A percentile compares a stretch with the other conserved stretches of the same genome.
These are phyloP conservation scores for Picochlorum sp. DNA, from an alignment of 139 green algal genomes.

Conservation along the genomic window DNA sequence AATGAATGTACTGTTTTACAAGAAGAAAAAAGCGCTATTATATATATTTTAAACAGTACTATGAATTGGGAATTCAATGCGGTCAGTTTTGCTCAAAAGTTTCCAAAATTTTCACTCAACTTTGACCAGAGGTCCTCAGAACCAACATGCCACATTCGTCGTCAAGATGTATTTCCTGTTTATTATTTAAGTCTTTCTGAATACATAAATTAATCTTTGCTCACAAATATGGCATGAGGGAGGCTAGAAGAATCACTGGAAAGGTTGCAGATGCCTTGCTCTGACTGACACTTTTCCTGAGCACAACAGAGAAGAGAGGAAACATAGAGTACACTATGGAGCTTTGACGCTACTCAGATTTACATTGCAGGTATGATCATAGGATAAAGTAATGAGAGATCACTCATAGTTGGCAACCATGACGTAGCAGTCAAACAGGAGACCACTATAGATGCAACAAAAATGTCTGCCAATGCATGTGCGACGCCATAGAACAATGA, in stretches of 20 bases:
- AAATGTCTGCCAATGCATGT: too few species aligned
- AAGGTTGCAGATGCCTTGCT: constrained; percentile 3
- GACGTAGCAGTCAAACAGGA: too few species aligned
- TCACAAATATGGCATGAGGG: background rate
- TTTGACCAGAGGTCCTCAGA: background rate
- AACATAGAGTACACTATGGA: background rate
- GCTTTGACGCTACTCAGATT: too few species aligned
- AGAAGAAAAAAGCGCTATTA: background rate
- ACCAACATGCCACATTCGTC: background rate
- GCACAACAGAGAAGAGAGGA: constrained; percentile 2
- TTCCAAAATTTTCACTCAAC: background rate
- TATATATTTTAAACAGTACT: background rate
- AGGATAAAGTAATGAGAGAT: too few species aligned
- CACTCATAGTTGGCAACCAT: too few species aligned
- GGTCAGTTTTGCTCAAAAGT: background rate
- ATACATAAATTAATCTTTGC: constrained; percentile 6
- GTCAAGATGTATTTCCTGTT: background rate
- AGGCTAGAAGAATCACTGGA: constrained; percentile 3
- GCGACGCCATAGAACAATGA: too few species aligned
- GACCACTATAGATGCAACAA: too few species aligned
- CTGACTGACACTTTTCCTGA: background rate
- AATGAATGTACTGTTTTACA: background rate
- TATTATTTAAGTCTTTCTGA: background rate
- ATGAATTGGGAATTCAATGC: background rate
- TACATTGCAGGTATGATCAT: too few species aligned